Evolutionary conservation across 1,284 basidiomycete genomes (phyloP), one percentile per base, ranked within the genome.

Genomic region (Somion occarium): DNA sequence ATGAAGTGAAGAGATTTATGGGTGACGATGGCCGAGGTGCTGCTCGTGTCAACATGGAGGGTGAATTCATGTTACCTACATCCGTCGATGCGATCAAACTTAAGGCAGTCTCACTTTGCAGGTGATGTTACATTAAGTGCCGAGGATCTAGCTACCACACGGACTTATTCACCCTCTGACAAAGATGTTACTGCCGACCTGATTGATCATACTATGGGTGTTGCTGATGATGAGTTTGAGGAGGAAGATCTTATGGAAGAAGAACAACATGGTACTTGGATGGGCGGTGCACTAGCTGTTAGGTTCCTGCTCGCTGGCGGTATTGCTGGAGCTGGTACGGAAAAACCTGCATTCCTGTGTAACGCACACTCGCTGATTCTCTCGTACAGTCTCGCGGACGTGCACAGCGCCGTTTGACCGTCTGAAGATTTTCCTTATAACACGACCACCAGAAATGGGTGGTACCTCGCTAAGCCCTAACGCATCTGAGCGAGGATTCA

Each of bases 381-480:
- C 38, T 26, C 25, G 5, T 48, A 45, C 68, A 88, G 95, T 98
- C 19, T 98, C 95, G 18, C 79, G 97, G 57, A 91, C 94, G 34
- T 94, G 93, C 53, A 99, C 97, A 0, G 97, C 97, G 3, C 97
- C 97, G 0, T 98, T 99, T 60, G 97, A 99, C 70, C 85, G 97
- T 52, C 75, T 99, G 46, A 99, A 98, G 71, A 83, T 99, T 51
- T 99, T 97, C 69, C 80, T 99, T 52, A 99, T 99, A 58, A 99
- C 96, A 41, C 79, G 79, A 61, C 77, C 78, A 45, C 85, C 84
- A 61, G 85, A 88, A 61, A 73, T 86, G 19, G 80, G 82, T 25
- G 82, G 82, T 13, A 66, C 78, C 4, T 59, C 72, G 1, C 58
- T 80, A 12, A 63, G 70, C 46, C 63, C 75, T 19, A 74, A 74